phyloP scores from a whole-genome alignment of 2,329 filamentous ascomycete species.

The Fusarium zealandicum region DNA sequence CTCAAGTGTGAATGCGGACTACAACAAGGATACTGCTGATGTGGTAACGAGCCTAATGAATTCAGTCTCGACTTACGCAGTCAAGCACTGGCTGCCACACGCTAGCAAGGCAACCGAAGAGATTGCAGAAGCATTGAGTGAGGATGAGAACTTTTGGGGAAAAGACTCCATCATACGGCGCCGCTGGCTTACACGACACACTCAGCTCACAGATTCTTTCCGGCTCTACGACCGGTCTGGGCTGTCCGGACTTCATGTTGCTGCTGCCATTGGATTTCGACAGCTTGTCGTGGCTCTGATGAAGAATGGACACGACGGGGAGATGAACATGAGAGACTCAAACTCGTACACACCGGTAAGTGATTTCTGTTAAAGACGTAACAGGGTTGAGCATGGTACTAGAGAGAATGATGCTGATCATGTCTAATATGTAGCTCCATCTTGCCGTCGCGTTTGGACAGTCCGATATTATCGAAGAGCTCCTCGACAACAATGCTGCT shows the following conservation, averaged over 20 bases:
- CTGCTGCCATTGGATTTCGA: constrained; percentile 48
- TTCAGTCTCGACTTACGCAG: constrained; percentile 46
- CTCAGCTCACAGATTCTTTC: constrained; percentile 44
- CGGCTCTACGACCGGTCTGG: constrained; percentile 40
- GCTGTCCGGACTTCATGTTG: constrained; percentile 50
- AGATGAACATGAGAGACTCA: constrained; percentile 45
- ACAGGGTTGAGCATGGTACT: no score
- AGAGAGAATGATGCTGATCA: no score
- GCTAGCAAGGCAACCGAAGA: constrained; percentile 52
- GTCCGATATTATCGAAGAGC: constrained; percentile 19
- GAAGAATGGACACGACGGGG: constrained; percentile 47
- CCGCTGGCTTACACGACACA: constrained; percentile 49
- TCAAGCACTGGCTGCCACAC: constrained; percentile 53
- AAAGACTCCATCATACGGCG: constrained; percentile 46
- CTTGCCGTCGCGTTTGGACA: constrained; percentile 21
- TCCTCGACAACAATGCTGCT: constrained; percentile 13
- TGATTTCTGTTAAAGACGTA: constrained; percentile 41
- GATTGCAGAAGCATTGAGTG: constrained; percentile 51
- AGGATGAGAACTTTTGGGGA: constrained; percentile 51
- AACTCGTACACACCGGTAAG: constrained; percentile 47
- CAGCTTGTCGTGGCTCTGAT: constrained; percentile 49
- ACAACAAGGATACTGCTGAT: constrained; percentile 31
- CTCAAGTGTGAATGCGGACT: constrained; percentile 13
- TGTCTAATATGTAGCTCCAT: constrained; percentile 14
- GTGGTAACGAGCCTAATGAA: constrained; percentile 42